phyloP scores from a whole-genome alignment of 176 grass and related monocot species.

The Cocos nucifera region DNA sequence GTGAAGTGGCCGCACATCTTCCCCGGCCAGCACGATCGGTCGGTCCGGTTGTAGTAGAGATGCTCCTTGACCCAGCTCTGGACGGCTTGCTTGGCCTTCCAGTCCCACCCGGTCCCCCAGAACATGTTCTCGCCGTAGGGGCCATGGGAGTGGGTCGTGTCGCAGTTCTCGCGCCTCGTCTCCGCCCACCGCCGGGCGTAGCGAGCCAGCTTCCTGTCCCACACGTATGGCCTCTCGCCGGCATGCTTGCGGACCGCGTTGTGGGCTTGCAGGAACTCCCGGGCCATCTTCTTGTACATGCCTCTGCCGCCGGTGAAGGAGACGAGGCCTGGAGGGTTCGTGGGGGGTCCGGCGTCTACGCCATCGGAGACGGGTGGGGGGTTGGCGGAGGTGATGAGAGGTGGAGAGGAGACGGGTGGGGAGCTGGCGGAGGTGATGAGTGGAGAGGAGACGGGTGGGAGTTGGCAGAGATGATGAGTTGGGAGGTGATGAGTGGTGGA shows the following conservation, averaged over 20 bases:
- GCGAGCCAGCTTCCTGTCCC: conserved; percentile 35
- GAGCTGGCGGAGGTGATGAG: too few relatives aligned
- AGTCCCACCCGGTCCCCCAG: conserved; percentile 23
- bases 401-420: too few relatives aligned
- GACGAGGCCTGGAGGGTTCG: background rate
- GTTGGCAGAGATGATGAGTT: too few relatives aligned
- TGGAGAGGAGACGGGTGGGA: too few relatives aligned
- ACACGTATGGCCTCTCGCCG: conserved; percentile 21
- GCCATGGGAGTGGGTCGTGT: conserved; percentile 19
- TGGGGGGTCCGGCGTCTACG: too few relatives aligned
- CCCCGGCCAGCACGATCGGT: conserved; percentile 25
- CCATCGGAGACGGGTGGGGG: too few relatives aligned
- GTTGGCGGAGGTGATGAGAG: too few relatives aligned
- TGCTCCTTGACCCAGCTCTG: conserved; percentile 28
- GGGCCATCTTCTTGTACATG: conserved; percentile 21
- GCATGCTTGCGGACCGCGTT: conserved; percentile 24
- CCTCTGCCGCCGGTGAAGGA: background rate
- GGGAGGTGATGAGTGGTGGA: too few relatives aligned
- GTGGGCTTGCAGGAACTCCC: conserved; percentile 46
- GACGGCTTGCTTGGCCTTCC: conserved; percentile 24
- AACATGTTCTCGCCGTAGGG: conserved; percentile 49
- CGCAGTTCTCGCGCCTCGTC: conserved; percentile 31
- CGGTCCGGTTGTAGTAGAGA: conserved; percentile 31
- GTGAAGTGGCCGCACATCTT: conserved; percentile 53
- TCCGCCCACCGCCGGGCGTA: conserved; percentile 46